Percentiles rank a stretch among this genome's conserved stretches.
These are phyloP conservation scores for Boletus coccyginus DNA, from an alignment of 768 basidiomycete genomes.

Conservation along the genomic window DNA sequence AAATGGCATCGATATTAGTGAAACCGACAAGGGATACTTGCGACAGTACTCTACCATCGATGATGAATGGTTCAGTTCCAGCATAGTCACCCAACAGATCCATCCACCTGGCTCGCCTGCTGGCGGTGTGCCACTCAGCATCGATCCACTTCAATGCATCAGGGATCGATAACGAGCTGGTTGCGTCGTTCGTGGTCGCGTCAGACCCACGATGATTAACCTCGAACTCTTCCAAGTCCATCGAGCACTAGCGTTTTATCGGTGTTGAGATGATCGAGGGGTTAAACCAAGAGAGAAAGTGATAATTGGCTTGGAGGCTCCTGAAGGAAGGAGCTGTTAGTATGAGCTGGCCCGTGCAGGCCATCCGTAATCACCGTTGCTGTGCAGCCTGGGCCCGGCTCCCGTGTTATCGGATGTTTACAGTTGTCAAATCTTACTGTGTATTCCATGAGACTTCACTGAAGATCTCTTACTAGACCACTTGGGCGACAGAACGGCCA, in stretches of 20 bases:
- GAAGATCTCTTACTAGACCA: slow-evolving; percentile 8
- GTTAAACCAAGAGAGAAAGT: background rate
- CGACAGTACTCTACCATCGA: slow-evolving; percentile 48
- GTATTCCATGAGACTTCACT: background rate
- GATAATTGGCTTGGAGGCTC: background rate
- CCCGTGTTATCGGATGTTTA: background rate
- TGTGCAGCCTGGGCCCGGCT: background rate
- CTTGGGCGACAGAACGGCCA: slow-evolving; percentile 2
- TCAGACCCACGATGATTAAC: slow-evolving; percentile 6
- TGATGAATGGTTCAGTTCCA: slow-evolving; percentile 60
- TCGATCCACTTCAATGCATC: slow-evolving; percentile 34
- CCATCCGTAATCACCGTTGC: slow-evolving; percentile 3
- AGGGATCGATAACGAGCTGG: slow-evolving; percentile 8
- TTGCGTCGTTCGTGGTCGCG: background rate
- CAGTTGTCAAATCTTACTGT: background rate
- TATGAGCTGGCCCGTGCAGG: slow-evolving; percentile 14
- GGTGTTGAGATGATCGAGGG: background rate
- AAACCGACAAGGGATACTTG: background rate
- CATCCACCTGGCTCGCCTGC: slow-evolving; percentile 53
- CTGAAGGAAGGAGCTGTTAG: background rate
- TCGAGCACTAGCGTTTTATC: slow-evolving; percentile 6
- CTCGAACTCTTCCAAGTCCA: slow-evolving; percentile 43
- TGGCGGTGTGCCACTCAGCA: slow-evolving; percentile 38
- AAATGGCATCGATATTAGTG: background rate
- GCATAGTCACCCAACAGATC: slow-evolving; percentile 72